Base-by-base conservation (phyloP, 2,329 filamentous ascomycete genomes). In the Talaromyces sp. region DNA sequence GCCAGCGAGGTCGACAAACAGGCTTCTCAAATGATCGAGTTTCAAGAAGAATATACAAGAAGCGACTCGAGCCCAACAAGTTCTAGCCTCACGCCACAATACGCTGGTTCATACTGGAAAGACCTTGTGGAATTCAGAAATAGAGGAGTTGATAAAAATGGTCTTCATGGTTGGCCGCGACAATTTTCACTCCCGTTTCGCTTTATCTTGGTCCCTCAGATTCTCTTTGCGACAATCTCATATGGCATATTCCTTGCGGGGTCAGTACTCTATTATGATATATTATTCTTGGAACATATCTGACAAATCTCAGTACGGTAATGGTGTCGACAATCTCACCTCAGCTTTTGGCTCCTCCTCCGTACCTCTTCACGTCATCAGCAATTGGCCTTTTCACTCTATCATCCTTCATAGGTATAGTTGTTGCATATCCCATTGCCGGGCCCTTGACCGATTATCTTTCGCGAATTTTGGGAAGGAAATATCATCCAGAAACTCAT, bases 371-470 rank as follows among this genome's bases (percentile, higher is more conserved):
- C 58, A 64, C 67, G 53, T 71, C 66, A 16, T 60, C 65, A 2
- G 66, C 63, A 4, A 63, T 71, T 9, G 69, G 69, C 10, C 68
- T 71, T 52, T 75, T 71, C 64, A 66, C 67, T 0, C 64, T 74
- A 1, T 67, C 69, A 53, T 74, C 74, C 44, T 75, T 79, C 16
- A 64, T 76, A 5, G 77, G 77, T 2, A 74, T 78, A 63, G 68
- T 75, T 0, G 53, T 78, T 0, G 76, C 75, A 0, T 76, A 72
- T 0, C 70, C 78, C 0, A 67, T 79, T 4, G 70, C 71, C 9
- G 77, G 77, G 0, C 77, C 77, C 0, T 68, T 80, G 34, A 79
- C 77, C 0, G 78, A 79, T 65, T 59, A 66, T 8, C 66, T 78
- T 34, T 77, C 76, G 12, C 72, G 71, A 30, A 71, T 62, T 61